Conservation (phyloP, 441 rosid genomes). For the Erodium trifolium region DNA sequence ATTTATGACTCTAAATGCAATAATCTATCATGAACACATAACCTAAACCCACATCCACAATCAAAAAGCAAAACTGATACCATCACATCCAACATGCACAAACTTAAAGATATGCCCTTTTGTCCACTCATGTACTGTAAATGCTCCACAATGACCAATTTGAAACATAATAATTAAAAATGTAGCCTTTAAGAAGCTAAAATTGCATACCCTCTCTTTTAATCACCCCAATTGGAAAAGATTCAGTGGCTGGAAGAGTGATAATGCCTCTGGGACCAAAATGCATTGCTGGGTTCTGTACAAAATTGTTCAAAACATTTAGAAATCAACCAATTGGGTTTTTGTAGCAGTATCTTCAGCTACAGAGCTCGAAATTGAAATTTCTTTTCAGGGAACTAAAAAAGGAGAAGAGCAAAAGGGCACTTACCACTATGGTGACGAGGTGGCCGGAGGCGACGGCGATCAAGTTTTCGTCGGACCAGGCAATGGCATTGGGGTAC, state of each 20-base stretch:
- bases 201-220: constrained; percentile 45
- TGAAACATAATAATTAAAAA: neutral
- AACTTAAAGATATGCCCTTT: neutral
- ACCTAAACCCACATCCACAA: neutral
- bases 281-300: constrained; percentile 80
- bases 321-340: neutral
- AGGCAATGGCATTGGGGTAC: constrained; percentile 68
- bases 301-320: constrained; percentile 1
- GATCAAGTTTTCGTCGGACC: constrained; percentile 89
- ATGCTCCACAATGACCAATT: neutral
- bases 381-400: neutral
- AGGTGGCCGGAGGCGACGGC: constrained; percentile 79
- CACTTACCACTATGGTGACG: constrained; percentile 63
- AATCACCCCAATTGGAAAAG: constrained; percentile 58
- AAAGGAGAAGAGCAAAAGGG: neutral
- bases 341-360: neutral
- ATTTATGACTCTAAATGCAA: neutral
- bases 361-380: neutral
- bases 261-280: constrained; percentile 80
- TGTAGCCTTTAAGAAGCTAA: neutral
- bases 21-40: neutral
- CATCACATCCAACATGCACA: neutral
- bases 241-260: constrained; percentile 40
- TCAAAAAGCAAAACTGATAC: neutral
- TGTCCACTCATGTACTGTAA: neutral